A percentile compares a stretch with the other conserved stretches of the same genome.
Conservation (phyloP, 1,139 yeast species). For the Blastobotrys aristatus region DNA sequence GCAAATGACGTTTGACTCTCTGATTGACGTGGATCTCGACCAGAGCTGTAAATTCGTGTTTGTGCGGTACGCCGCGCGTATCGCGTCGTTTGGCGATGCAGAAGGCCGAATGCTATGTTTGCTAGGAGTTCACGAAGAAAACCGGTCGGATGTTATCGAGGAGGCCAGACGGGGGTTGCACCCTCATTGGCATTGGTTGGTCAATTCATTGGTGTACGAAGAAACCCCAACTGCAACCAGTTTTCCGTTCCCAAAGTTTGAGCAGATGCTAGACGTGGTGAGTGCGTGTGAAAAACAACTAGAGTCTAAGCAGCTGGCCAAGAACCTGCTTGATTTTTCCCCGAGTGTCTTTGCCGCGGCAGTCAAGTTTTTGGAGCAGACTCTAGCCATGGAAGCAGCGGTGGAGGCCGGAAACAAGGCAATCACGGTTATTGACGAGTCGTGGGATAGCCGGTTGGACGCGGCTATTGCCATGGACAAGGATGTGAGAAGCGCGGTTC, state of each 20-base stretch:
- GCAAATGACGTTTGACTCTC: constrained; percentile 39
- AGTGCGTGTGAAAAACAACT: constrained; percentile 5
- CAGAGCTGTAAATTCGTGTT: constrained; percentile 54
- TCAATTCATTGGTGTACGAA: constrained; percentile 20
- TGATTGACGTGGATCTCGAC: constrained; percentile 31
- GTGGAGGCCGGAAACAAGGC: constrained; percentile 44
- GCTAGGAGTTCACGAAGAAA: constrained; percentile 52
- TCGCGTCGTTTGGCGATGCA: constrained; percentile 64
- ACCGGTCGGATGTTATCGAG: constrained; percentile 68
- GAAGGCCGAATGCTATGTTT: constrained; percentile 66
- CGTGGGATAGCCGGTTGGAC: constrained; percentile 71
- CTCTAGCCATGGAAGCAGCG: constrained; percentile 64
- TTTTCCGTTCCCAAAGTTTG: constrained; percentile 19
- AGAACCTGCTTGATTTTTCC: constrained; percentile 19
- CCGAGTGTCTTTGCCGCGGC: constrained; percentile 32
- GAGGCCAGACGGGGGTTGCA: constrained; percentile 80
- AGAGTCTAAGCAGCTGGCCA: constrained; percentile 9
- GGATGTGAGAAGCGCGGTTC: constrained; percentile 42
- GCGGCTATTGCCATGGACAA: constrained; percentile 64
- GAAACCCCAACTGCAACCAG: constrained; percentile 1
- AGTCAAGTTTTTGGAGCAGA: constrained; percentile 37
- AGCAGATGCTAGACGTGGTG: constrained; percentile 19
- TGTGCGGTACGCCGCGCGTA: constrained; percentile 58
- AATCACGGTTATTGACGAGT: constrained; percentile 61
- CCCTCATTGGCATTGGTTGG: constrained; percentile 60